A percentile compares a stretch with the other conserved stretches of the same genome.
Conservation (phyloP, 202 grass and related monocot species). For the Alloteropsis angusta region DNA sequence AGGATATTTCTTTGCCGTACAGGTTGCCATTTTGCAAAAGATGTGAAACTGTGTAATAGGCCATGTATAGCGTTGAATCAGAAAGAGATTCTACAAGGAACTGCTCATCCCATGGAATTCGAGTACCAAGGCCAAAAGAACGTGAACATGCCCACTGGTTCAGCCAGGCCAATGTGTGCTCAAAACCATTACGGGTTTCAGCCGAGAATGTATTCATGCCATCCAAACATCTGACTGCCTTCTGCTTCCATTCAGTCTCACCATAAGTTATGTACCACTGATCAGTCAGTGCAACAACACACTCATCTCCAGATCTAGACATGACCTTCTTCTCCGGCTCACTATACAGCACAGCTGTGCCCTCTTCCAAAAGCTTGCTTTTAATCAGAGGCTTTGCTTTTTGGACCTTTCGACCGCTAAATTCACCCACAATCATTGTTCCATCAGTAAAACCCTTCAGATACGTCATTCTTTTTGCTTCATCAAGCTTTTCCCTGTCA, state of each 20-base stretch:
- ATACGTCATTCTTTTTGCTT: constrained; percentile 61
- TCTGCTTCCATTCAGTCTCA: constrained; percentile 50
- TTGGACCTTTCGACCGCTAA: constrained; percentile 42
- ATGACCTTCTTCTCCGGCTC: constrained; percentile 61
- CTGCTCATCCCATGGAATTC: constrained; percentile 79
- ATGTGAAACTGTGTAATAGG: constrained; percentile 71
- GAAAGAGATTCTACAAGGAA: constrained; percentile 83
- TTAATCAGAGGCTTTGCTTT: constrained; percentile 68
- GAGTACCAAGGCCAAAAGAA: constrained; percentile 77
- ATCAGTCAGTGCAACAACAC: constrained; percentile 66
- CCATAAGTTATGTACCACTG: constrained; percentile 74
- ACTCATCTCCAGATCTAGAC: constrained; percentile 71
- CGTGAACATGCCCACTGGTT: constrained; percentile 86
- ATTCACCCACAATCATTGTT: constrained; percentile 57
- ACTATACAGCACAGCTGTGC: constrained; percentile 36
- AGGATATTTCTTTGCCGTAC: constrained; percentile 39
- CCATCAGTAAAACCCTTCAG: constrained; percentile 68
- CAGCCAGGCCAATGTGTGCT: constrained; percentile 76
- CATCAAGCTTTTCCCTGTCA: constrained; percentile 59
- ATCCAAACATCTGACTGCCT: constrained; percentile 44
- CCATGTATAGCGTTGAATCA: constrained; percentile 90
- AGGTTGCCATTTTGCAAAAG: constrained; percentile 72
- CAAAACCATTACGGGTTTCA: constrained; percentile 65
- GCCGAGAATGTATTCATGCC: constrained; percentile 46
- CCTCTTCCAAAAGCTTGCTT: constrained; percentile 47